phyloP scores from a whole-genome alignment of 805 yeast species.

The Nakazawaea sp. region DNA sequence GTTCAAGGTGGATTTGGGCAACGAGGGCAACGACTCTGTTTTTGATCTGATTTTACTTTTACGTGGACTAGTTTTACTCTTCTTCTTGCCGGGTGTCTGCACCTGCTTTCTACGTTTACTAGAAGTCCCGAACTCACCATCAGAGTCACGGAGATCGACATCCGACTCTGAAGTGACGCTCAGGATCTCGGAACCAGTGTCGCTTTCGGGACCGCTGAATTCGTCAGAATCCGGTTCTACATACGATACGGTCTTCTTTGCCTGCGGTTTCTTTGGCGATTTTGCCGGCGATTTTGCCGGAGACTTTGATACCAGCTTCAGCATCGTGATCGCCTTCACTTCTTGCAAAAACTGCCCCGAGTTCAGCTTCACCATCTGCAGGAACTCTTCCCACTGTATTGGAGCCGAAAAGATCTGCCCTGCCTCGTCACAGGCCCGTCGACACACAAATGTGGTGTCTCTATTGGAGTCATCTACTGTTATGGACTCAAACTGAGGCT shows the following conservation, averaged over 20 bases:
- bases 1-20: constrained; percentile 11
- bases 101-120: neutral
- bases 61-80: neutral
- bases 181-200: neutral
- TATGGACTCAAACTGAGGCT: constrained; percentile 25
- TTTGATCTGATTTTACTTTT: constrained; percentile 1
- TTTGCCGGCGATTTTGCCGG: neutral
- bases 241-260: neutral
- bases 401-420: constrained; percentile 26
- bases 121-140: neutral
- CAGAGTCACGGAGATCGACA: neutral
- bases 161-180: neutral
- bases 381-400: neutral
- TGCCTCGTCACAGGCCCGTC: constrained; percentile 32
- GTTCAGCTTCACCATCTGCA: neutral
- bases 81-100: neutral
- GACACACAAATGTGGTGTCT: constrained; percentile 29
- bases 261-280: neutral
- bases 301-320: neutral
- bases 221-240: neutral
- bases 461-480: constrained; percentile 28
- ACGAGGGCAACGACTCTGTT: constrained; percentile 10
- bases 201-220: neutral
- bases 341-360: constrained; percentile 4
- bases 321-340: neutral